Base-by-base conservation (phyloP, 2,329 filamentous ascomycete genomes). In the Cladosporium sp. region DNA sequence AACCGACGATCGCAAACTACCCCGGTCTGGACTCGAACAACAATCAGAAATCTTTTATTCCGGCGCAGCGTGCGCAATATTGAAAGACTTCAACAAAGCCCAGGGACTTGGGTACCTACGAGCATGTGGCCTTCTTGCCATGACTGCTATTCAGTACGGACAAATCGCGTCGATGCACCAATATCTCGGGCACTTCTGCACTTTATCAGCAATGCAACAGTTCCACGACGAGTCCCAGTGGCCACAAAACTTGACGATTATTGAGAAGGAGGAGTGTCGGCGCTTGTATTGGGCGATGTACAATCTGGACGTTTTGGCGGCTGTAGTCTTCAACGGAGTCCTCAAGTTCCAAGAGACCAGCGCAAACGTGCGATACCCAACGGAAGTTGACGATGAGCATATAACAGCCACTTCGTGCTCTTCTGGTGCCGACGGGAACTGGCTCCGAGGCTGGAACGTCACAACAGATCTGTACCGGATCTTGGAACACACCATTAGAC, bases 381-480 rank as follows among this genome's bases (percentile, higher is more conserved):
- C 68, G 17, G 79, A 79, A 59, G 54, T 75, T 6, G 74, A 79
- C 47, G 79, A 81, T 60, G 77, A 79, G 28, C 8, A 58, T 32
- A 52, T 58, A 49, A 45, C 58, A 35, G 17, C 47, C 25, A 24
- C 49, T 12, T 24, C 50, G 25, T 22, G 60, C 56, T 20, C 49
- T 4, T 17, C 55, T 13, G 25, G 17, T n/a, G 4, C 36, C 12
- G 45, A 57, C 7, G 50, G 55, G 20, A 72, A 71, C 57, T 84
- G 81, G 81, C 68, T 84, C 7, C 73, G 75, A 40, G 81, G 81
- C 17, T 83, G 79, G 80, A 84, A 83, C 66, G 83, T 82, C 58
- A 80, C 77, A 6, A 82, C 79, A 0, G 80, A 83, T 62, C 68
- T 84, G 0, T 84, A 83, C 62, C 77, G 80, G 4, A 73, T 83